Percentiles rank a stretch among this genome's conserved stretches.
Conservation (phyloP, 2,329 filamentous ascomycete genomes). For the Nothophoma quercina region DNA sequence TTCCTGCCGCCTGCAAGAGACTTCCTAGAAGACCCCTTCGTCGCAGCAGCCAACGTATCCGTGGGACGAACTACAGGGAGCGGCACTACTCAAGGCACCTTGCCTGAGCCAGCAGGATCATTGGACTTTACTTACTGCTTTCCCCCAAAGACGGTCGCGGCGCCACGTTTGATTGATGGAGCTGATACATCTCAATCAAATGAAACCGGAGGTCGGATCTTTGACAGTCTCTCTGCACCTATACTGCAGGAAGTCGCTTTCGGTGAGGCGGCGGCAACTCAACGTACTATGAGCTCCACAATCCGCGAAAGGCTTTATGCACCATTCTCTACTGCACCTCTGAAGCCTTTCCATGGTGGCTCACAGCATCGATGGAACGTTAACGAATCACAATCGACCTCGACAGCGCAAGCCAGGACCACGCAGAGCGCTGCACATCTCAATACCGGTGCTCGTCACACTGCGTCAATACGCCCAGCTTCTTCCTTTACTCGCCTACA, state of each 20-base stretch:
- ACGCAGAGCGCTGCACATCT: slow-evolving; percentile 25
- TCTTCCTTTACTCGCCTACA: neutral
- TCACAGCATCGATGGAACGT: slow-evolving; percentile 37
- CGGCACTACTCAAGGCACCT: neutral
- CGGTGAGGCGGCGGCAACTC: slow-evolving; percentile 31
- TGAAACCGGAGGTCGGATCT: neutral
- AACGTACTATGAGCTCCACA: neutral
- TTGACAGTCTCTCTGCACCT: neutral
- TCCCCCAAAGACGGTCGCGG: slow-evolving; percentile 19
- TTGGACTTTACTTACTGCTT: slow-evolving; percentile 40
- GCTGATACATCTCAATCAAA: neutral
- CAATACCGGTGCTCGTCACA: slow-evolving; percentile 14
- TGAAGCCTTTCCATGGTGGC: slow-evolving; percentile 17
- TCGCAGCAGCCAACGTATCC: slow-evolving; percentile 16
- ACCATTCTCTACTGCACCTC: slow-evolving; percentile 4
- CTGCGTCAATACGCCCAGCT: slow-evolving; percentile 17
- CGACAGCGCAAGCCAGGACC: slow-evolving; percentile 38
- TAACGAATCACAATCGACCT: slow-evolving; percentile 28
- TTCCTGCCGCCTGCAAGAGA: neutral
- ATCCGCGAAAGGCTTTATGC: neutral
- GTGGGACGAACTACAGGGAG: neutral
- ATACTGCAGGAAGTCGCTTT: slow-evolving; percentile 28
- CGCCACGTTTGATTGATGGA: no score
- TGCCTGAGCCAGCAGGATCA: slow-evolving; percentile 15
- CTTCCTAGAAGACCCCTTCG: slow-evolving; percentile 38